These are phyloP conservation scores for Polygonum aviculare DNA, from an alignment of 148 eudicot species.

Conservation along the genomic window DNA sequence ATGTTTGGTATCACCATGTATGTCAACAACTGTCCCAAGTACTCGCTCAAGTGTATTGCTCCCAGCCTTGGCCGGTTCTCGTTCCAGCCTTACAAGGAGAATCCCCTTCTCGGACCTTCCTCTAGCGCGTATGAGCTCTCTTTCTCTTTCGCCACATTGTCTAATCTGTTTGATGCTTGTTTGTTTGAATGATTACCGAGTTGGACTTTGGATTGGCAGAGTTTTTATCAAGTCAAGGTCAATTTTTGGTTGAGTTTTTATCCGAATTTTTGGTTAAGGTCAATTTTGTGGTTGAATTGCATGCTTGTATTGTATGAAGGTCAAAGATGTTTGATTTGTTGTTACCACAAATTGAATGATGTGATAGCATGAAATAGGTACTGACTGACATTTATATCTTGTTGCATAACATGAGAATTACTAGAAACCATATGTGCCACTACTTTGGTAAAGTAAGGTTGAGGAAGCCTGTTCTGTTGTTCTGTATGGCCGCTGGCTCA, in stretches of 20 bases:
- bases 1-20: conserved; percentile 62
- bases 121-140: conserved; percentile 48
- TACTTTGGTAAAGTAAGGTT: not conserved
- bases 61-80: conserved; percentile 57
- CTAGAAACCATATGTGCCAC: not conserved
- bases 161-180: not conserved
- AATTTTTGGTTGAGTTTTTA: not conserved
- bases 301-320: not conserved
- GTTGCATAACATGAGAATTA: not conserved
- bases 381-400: not conserved
- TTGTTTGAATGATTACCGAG: not conserved
- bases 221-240: not conserved
- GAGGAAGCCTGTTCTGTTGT: not conserved
- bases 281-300: not conserved
- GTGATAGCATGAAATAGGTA: not conserved
- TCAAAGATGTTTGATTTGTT: not conserved
- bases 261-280: not conserved
- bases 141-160: not conserved
- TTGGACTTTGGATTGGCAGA: conserved; percentile 1
- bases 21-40: conserved; percentile 67
- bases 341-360: not conserved
- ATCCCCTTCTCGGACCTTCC: conserved; percentile 89
- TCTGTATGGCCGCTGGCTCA: not conserved
- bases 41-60: conserved; percentile 46
- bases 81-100: conserved; percentile 79